Evolutionary conservation across 495 filamentous ascomycete genomes (phyloP), one percentile per base, ranked within the genome.

Genomic region (Cairneyella variabilis): DNA sequence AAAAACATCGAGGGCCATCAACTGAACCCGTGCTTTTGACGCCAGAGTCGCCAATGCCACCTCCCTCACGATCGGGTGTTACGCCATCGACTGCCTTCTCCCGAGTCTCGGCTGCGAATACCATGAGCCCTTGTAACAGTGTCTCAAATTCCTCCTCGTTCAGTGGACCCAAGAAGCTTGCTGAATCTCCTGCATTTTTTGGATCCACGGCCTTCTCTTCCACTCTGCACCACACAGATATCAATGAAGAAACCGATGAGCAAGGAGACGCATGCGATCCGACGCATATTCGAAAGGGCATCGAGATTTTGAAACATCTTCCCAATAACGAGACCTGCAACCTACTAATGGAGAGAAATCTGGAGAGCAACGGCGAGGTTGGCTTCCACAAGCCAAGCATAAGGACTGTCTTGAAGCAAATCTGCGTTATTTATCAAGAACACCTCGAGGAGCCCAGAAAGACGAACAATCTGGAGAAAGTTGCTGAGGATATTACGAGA

Each of bases 401-500:
- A 3, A 3, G 27, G 18, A n/a, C 34, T 8, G 12, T 23, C 2
- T 12, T 49, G 2, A 27, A 27, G 12, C 3, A 44, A 2, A 8
- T 60, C n/a, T 60, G 47, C 47, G 12, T 40, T n/a, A 20, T 21
- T 20, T 60, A 49, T 30, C 21, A 32, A 11, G 4, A n/a, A 1
- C 9, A 43, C 9, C 23, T 60, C 9, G 37, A 16, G 8, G 39
- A 52, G n/a, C 52, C 46, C 17, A 30, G 47, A 22, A 11, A 34
- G 11, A 41, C 22, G 8, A 1, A 3, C 5, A n/a, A 56, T 2
- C 12, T 56, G 1, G 46, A 53, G 23, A 76, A 78, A 16, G 79
- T 83, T 65, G 80, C 82, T 43, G 82, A 87, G 69, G 77, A 82
- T 66, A 85, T 89, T 70, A 71, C 68, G 61, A 80, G 78, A 71